Evolutionary conservation across 495 filamentous ascomycete species (phyloP), one percentile per base, ranked within the genome.

Genomic region (Penicillium atrosanguineum): DNA sequence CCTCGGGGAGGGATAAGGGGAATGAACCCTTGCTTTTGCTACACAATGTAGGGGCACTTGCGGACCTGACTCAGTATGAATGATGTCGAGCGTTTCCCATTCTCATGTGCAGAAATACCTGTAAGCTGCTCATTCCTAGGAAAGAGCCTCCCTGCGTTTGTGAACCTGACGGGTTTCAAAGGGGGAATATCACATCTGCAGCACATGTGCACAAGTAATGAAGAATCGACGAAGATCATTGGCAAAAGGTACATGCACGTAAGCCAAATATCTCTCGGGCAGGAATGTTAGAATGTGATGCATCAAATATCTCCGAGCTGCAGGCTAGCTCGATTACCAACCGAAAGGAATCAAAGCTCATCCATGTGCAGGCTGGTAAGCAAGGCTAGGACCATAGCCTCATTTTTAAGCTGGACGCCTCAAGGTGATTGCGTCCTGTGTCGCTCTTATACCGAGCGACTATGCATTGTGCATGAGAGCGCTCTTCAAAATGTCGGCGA

Each of bases 231-330:
- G 28, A 31, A 31, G 28, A 31, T 12, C 28, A 31, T 31, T 31
- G 28, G 28, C 28, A 31, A 31, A 4, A 31, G 11, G 28, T 6
- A 12, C 28, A 31, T 31, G 11, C 11, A 12, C 7, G 11, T 7
- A 31, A 12, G 1, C 1, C 11, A 31, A 31, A 31, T 31, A 31
- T 12, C 28, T 6, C 7, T 12, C 28, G 28, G 11, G 28, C 28
- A 31, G 28, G 31, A 34, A 34, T 34, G 31, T 34, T 34, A 34
- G 31, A 34, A 34, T 50, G 38, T 50, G 47, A 50, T 50, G 38
- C 28, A 50, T 50, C 37, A 50, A 28, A 42, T 42, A 41, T 23
- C 47, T 19, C 37, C 38, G 38, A 50, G 21, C 12, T 26, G 47
- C 20, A 41, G 36, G 7, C 47, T 42, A 50, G 37, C 47, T 38